Evolutionary conservation across 1,284 basidiomycete genomes (phyloP), one percentile per base, ranked within the genome.

Genomic region (Mycena sp.): DNA sequence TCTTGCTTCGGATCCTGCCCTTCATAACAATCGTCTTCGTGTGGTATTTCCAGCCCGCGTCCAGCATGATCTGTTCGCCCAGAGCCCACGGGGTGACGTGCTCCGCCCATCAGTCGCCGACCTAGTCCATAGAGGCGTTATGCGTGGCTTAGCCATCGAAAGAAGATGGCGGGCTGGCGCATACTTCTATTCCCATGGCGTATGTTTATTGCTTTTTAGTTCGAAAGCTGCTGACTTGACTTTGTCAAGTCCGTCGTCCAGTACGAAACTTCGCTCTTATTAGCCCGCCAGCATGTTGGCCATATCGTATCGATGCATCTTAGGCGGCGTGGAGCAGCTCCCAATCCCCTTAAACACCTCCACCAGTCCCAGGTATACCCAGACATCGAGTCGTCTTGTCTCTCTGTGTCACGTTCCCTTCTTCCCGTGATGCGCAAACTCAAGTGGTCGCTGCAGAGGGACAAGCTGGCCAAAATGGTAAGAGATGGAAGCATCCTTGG

Each of bases 41-140:
- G 78, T 90, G 38, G 80, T 89, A 26, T 83, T 85, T 19, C 90
- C 90, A 9, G 90, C 89, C 43, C 85, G 90, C 25, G 74, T 92
- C 21, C 78, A 82, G 25, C 89, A 92, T 66, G 83, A 83, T 28
- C 77, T 91, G 32, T 91, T 90, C 72, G 86, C 80, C 2, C 79
- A 76, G 52, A 81, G 84, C 60, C 78, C 84, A 1, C 75, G 80
- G 30, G 89, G 89, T 5, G 72, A 81, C 37, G 78, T 81, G 19
- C 73, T 91, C 19, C 79, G 90, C 49, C 89, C 90, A 3, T 87
- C 87, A 4, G 73, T 91, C 6, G 78, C 80, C 17, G 89, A 92
- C 56, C 78, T 92, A 17, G 83, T 90, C 10, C 86, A 88, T 44
- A 79, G 90, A 49, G 85, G 87, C 26, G 87, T 92, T 53, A 83